Conservation (phyloP, 441 rosid genomes). For the Erodium moschatum region DNA sequence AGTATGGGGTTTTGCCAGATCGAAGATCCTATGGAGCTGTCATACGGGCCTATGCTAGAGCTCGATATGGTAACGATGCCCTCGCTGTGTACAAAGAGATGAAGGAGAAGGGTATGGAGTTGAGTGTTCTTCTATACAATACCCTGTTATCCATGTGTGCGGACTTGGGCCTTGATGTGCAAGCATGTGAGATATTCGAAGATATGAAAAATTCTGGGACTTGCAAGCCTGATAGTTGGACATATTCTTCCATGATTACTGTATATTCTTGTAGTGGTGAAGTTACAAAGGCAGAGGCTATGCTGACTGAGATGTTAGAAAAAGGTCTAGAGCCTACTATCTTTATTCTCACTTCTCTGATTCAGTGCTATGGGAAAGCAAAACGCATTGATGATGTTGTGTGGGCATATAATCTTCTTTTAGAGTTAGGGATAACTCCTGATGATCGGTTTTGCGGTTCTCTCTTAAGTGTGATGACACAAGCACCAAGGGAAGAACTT, state of each 20-base stretch:
- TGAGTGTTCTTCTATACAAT: constrained; percentile 59
- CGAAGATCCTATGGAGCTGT: constrained; percentile 58
- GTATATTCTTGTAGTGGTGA: constrained; percentile 59
- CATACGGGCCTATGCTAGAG: constrained; percentile 64
- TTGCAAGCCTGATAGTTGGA: constrained; percentile 77
- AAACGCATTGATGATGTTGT: constrained; percentile 62
- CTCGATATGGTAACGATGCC: constrained; percentile 77
- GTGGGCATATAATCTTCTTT: constrained; percentile 42
- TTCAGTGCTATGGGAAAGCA: constrained; percentile 87
- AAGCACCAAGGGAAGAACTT: constrained; percentile 57
- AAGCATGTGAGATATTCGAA: constrained; percentile 55
- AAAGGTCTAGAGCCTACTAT: constrained; percentile 71
- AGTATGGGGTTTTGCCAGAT: constrained; percentile 47
- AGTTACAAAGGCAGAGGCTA: constrained; percentile 68
- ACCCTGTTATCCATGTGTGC: constrained; percentile 82
- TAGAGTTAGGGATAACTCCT: constrained; percentile 50
- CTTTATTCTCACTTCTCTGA: constrained; percentile 66
- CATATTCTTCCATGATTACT: constrained; percentile 77
- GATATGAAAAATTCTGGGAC: constrained; percentile 53
- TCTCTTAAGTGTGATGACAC: constrained; percentile 75
- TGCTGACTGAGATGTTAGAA: constrained; percentile 58
- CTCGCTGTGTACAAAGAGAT: constrained; percentile 57
- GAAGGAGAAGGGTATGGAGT: constrained; percentile 58
- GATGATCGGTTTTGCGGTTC: constrained; percentile 79
- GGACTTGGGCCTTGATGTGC: constrained; percentile 58